phyloP scores from a whole-genome alignment of 371 early-diverging fungal species.

The Dichotomocladium elegans region DNA sequence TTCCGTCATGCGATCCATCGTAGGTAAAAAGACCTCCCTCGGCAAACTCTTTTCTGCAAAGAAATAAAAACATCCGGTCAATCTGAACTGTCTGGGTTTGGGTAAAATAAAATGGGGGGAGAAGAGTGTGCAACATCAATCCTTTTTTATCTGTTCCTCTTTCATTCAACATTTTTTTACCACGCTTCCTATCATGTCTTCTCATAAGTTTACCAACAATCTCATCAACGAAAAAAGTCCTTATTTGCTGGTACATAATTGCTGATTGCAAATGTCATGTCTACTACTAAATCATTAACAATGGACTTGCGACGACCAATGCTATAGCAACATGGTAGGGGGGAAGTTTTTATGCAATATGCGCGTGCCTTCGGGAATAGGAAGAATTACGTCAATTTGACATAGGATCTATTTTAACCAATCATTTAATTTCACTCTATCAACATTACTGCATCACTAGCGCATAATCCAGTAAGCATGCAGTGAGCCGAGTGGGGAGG shows the following conservation, averaged over 20 bases:
- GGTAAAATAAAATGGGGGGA: too few relatives aligned
- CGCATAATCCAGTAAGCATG: constrained; percentile 41
- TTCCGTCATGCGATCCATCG: constrained; percentile 35
- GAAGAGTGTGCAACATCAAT: too few relatives aligned
- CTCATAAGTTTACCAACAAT: constrained; percentile 39
- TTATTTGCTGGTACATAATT: constrained; percentile 47
- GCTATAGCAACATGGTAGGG: constrained; percentile 50
- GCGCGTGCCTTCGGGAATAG: neutral
- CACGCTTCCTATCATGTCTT: neutral
- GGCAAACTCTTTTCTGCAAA: constrained; percentile 34
- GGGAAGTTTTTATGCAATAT: too few relatives aligned
- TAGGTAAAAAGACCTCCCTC: constrained; percentile 38
- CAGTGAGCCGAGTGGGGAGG: neutral
- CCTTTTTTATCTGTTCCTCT: too few relatives aligned
- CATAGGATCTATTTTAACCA: too few relatives aligned
- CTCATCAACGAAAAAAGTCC: constrained; percentile 58
- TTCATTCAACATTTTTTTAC: neutral
- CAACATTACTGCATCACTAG: too few relatives aligned
- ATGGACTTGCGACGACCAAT: neutral
- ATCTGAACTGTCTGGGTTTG: too few relatives aligned
- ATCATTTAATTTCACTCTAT: too few relatives aligned
- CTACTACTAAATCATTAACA: neutral
- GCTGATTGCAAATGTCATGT: neutral
- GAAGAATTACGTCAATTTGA: neutral
- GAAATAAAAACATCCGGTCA: constrained; percentile 6